Percentiles rank a stretch among this genome's conserved stretches.
Conservation (phyloP, 441 rosid species). For the Gossypium laxum region DNA sequence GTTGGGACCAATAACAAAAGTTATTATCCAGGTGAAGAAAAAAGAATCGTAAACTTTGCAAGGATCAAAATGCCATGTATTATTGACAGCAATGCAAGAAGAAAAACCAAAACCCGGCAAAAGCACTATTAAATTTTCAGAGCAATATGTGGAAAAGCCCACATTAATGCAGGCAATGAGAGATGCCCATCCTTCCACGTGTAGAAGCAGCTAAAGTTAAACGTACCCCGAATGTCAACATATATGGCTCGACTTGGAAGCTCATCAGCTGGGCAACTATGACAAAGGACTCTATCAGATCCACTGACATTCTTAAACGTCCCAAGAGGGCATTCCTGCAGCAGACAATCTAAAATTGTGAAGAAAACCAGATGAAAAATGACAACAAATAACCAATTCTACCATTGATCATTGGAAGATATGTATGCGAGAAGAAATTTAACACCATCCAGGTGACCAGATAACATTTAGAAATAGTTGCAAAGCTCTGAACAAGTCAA, state of each 20-base stretch:
- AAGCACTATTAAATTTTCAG: not conserved
- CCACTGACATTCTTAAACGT: conserved; percentile 77
- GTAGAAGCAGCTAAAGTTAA: conserved; percentile 3
- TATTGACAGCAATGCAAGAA: not conserved
- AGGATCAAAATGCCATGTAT: not conserved
- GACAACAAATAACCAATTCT: not conserved
- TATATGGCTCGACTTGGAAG: conserved; percentile 71
- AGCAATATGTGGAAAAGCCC: not conserved
- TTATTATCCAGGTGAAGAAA: not conserved
- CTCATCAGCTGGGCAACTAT: conserved; percentile 46
- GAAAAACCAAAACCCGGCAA: conserved; percentile 1
- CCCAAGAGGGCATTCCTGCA: conserved; percentile 85
- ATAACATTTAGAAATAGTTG: not conserved
- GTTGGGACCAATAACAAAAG: conserved; percentile 11
- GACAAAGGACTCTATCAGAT: conserved; percentile 57
- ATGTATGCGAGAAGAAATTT: not conserved
- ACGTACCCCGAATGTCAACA: conserved; percentile 52
- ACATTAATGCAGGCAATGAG: not conserved
- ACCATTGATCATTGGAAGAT: not conserved
- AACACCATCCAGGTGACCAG: not conserved
- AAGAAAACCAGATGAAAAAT: conserved; percentile 7
- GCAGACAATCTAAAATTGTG: conserved; percentile 17
- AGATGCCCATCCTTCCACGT: not conserved
- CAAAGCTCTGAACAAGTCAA: not conserved
- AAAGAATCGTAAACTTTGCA: not conserved